phyloP scores from a whole-genome alignment of 1,284 basidiomycete genomes.

The Heterobasidion annosum region DNA sequence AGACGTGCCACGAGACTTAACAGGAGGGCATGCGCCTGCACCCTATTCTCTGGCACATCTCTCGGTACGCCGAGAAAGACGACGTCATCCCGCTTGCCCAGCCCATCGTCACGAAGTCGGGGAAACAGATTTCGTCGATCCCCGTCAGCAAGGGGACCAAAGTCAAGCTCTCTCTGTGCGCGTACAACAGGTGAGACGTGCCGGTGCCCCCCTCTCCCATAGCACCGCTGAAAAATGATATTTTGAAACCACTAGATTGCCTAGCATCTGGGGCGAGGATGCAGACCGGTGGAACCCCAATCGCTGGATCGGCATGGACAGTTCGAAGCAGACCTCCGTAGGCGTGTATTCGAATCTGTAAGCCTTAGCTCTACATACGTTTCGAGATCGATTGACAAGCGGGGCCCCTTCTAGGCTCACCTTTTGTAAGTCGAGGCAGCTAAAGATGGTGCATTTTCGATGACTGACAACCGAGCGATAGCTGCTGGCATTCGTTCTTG shows the following conservation, averaged over 20 bases:
- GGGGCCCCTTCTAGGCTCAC: conserved; percentile 10
- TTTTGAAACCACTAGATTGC: conserved; percentile 12
- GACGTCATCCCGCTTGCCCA: conserved; percentile 29
- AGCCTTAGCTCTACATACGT: conserved; percentile 11
- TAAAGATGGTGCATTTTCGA: background rate
- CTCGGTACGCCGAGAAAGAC: conserved; percentile 21
- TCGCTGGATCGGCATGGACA: conserved; percentile 31
- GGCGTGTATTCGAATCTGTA: conserved; percentile 46
- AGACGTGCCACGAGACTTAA: background rate
- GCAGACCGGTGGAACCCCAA: conserved; percentile 41
- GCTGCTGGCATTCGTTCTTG: conserved; percentile 20
- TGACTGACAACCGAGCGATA: background rate
- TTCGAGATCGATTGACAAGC: background rate
- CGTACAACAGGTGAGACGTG: conserved; percentile 22
- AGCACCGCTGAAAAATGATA: background rate
- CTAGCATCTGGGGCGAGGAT: conserved; percentile 38
- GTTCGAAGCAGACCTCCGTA: conserved; percentile 26
- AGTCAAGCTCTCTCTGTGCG: conserved; percentile 20
- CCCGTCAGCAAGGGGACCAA: conserved; percentile 26
- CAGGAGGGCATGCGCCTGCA: conserved; percentile 31
- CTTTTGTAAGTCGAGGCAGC: conserved; percentile 9
- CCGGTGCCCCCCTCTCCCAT: background rate
- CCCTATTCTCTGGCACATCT: conserved; percentile 21
- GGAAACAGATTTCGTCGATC: conserved; percentile 22
- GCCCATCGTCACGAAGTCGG: conserved; percentile 23